A percentile compares a stretch with the other conserved stretches of the same genome.
phyloP scores from a whole-genome alignment of 2,329 filamentous ascomycete genomes.

The Ceratocystis destructans region DNA sequence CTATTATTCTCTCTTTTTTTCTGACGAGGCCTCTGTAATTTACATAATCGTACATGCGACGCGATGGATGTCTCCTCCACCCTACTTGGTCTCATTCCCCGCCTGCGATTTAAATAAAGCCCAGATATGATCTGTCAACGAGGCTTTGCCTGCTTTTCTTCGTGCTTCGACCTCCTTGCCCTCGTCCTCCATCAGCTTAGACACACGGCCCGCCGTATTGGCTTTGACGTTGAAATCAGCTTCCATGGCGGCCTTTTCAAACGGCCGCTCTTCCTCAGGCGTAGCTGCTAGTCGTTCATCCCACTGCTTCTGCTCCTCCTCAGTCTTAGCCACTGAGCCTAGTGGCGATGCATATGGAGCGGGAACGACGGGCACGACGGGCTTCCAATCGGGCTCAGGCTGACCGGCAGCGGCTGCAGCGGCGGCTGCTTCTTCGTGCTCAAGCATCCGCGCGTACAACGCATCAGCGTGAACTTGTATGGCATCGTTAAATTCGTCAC shows the following conservation, averaged over 20 bases:
- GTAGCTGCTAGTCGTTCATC: slow-evolving; percentile 44
- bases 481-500: slow-evolving; percentile 60
- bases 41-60: neutral
- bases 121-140: slow-evolving; percentile 30
- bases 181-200: slow-evolving; percentile 43
- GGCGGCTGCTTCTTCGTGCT: slow-evolving; percentile 63
- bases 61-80: neutral
- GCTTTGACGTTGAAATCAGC: slow-evolving; percentile 48
- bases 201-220: slow-evolving; percentile 44
- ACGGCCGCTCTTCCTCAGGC: slow-evolving; percentile 41
- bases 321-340: slow-evolving; percentile 23
- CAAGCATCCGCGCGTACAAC: slow-evolving; percentile 74
- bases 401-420: slow-evolving; percentile 49
- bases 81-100: neutral
- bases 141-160: slow-evolving; percentile 41
- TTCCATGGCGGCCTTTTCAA: slow-evolving; percentile 50
- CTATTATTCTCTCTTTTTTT: neutral
- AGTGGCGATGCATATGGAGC: neutral
- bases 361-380: slow-evolving; percentile 33
- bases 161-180: slow-evolving; percentile 40
- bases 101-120: slow-evolving; percentile 23
- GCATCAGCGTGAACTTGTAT: slow-evolving; percentile 94
- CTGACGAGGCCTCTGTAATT: neutral
- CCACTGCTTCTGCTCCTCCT: slow-evolving; percentile 36
- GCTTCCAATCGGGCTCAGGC: slow-evolving; percentile 46